Evolutionary conservation across 495 filamentous ascomycete genomes (phyloP).

Genomic region (Cercophora samala): DNA sequence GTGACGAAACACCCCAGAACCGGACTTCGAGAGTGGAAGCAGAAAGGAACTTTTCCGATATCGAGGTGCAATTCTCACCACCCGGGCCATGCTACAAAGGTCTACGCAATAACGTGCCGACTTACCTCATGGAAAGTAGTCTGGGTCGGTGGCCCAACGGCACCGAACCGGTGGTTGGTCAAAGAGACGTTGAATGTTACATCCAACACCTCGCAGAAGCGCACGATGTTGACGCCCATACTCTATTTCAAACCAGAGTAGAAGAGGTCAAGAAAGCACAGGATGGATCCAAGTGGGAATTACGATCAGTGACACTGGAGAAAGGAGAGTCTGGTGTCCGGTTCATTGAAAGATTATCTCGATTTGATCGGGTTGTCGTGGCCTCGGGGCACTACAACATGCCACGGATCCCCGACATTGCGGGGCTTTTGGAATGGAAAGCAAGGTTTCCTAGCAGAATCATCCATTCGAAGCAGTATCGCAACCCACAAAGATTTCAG

Average conservation of each 20-base stretch:
- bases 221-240: constrained; percentile 48
- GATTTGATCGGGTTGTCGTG: constrained; percentile 56
- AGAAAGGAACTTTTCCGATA: neutral
- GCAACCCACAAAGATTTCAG: constrained; percentile 45
- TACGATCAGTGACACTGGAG: constrained; percentile 42
- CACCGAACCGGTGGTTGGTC: constrained; percentile 55
- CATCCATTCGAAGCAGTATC: constrained; percentile 60
- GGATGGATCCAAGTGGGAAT: constrained; percentile 46
- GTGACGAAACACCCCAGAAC: neutral
- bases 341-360: constrained; percentile 29
- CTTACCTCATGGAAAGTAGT: constrained; percentile 55
- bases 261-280: constrained; percentile 47
- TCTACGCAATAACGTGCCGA: constrained; percentile 64
- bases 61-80: constrained; percentile 31
- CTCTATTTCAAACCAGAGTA: constrained; percentile 56
- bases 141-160: constrained; percentile 59
- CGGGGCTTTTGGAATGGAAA: constrained; percentile 54
- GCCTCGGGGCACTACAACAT: constrained; percentile 59
- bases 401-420: constrained; percentile 54
- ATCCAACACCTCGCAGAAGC: constrained; percentile 54
- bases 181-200: constrained; percentile 54
- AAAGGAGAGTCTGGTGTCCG: constrained; percentile 21
- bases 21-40: neutral
- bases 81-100: constrained; percentile 55
- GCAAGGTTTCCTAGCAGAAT: constrained; percentile 48